Percentiles rank a stretch among this genome's conserved stretches.
These are phyloP conservation scores for Syncephalastrum racemosum DNA, from an alignment of 371 early-diverging fungal species.

Conservation along the genomic window DNA sequence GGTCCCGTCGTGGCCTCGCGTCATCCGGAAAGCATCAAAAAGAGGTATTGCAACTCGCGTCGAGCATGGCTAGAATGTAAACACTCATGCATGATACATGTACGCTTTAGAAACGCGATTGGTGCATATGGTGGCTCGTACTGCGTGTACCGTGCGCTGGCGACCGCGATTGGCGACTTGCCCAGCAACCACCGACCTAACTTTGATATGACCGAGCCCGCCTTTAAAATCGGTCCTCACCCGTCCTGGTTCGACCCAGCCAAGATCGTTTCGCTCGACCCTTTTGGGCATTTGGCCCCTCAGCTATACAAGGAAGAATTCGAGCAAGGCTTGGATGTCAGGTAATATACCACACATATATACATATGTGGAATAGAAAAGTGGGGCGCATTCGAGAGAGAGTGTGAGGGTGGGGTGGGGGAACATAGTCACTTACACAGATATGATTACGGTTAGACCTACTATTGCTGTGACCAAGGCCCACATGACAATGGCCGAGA, in stretches of 20 bases:
- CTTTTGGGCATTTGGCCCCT: conserved; percentile 85
- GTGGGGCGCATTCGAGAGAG: background rate
- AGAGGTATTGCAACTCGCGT: conserved; percentile 50
- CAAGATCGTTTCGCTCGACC: conserved; percentile 94
- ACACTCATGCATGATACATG: background rate
- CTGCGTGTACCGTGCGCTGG: conserved; percentile 90
- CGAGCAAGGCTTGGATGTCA: conserved; percentile 78
- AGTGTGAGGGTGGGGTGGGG: no score
- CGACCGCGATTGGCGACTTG: conserved; percentile 90
- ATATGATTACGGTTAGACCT: conserved; percentile 47
- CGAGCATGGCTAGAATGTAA: background rate
- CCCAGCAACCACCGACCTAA: conserved; percentile 84
- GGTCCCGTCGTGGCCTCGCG: conserved; percentile 91
- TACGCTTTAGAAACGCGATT: conserved; percentile 73
- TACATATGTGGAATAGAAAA: conserved; percentile 3
- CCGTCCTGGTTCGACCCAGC: conserved; percentile 84
- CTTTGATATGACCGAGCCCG: conserved; percentile 87
- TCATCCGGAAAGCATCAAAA: conserved; percentile 72
- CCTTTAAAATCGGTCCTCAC: conserved; percentile 81
- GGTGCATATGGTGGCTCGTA: conserved; percentile 96
- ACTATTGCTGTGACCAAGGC: conserved; percentile 95
- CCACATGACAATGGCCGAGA: conserved; percentile 92
- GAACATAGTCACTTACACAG: background rate
- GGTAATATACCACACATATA: conserved; percentile 51
- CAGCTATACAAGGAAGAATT: conserved; percentile 64